Conservation (phyloP, 495 filamentous ascomycete species). For the Penicillium canescens region DNA sequence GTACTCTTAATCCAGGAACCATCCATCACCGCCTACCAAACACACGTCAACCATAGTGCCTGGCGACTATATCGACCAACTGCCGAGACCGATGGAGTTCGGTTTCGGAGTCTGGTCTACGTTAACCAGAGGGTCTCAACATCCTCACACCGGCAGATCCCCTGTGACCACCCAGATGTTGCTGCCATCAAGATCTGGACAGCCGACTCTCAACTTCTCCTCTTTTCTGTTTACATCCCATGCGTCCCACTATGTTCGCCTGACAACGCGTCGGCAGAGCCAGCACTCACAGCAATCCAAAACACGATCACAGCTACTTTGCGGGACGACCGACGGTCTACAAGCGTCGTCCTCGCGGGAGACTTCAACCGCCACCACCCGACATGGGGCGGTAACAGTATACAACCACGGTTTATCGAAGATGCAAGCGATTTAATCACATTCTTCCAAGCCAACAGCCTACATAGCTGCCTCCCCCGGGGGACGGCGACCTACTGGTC, state of each 20-base stretch:
- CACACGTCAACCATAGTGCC: conserved; percentile 28
- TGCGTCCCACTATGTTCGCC: conserved; percentile 3
- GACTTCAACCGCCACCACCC: conserved; percentile 30
- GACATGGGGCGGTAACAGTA: conserved; percentile 18
- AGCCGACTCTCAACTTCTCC: conserved; percentile 19
- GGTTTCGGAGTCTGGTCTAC: conserved; percentile 27
- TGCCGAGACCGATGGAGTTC: conserved; percentile 3
- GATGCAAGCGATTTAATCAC: conserved; percentile 16
- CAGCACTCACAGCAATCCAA: conserved; percentile 19
- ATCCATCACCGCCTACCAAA: conserved; percentile 20
- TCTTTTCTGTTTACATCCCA: conserved; percentile 25
- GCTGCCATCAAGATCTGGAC: conserved; percentile 26
- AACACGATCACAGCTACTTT: conserved; percentile 13
- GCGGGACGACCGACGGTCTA: conserved; percentile 1
- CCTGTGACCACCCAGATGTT: conserved; percentile 26
- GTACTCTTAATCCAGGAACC: conserved; percentile 30
- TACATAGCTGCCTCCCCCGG: conserved; percentile 13
- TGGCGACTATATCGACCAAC: conserved; percentile 28
- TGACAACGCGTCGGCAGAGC: conserved; percentile 1
- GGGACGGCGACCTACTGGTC: conserved; percentile 17
- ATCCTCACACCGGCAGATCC: conserved; percentile 22
- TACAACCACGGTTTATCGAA: conserved; percentile 14
- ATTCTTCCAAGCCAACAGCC: conserved; percentile 15
- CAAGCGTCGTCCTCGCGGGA: conserved; percentile 20
- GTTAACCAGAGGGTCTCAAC: conserved; percentile 25